Percentiles rank a stretch among this genome's conserved stretches.
Evolutionary conservation across 768 basidiomycete species (phyloP).

Genomic region (Trametes cingulata): DNA sequence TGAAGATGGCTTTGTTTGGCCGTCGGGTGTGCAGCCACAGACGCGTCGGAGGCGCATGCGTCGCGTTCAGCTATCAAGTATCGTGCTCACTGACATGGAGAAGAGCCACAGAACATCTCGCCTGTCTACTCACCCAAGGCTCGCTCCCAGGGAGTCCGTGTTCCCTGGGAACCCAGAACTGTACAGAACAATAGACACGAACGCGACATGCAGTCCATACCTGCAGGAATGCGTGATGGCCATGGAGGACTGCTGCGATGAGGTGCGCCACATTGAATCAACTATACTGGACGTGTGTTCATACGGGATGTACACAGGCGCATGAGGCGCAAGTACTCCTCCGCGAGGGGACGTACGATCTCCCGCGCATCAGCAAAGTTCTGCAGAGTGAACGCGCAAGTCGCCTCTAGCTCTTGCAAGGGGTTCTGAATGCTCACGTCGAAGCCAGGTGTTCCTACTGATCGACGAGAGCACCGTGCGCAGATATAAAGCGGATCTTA

Average conservation of each 20-base stretch:
- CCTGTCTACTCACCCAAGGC: conserved; percentile 48
- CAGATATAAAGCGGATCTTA: conserved; percentile 72
- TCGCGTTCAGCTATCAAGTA: neutral
- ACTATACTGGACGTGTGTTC: conserved; percentile 54
- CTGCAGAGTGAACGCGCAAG: conserved; percentile 66
- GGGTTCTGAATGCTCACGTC: neutral
- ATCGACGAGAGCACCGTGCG: conserved; percentile 72
- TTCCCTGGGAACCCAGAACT: conserved; percentile 67
- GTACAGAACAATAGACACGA: conserved; percentile 58
- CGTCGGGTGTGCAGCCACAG: conserved; percentile 24
- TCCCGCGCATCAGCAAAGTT: conserved; percentile 69
- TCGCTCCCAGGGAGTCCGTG: conserved; percentile 58
- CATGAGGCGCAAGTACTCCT: conserved; percentile 70
- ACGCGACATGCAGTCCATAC: conserved; percentile 68
- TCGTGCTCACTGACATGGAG: conserved; percentile 20
- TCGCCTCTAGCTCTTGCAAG: neutral
- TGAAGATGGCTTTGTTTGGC: conserved; percentile 18
- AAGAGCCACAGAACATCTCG: conserved; percentile 40
- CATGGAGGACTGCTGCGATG: conserved; percentile 81
- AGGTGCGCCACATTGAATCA: conserved; percentile 80
- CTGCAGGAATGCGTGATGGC: conserved; percentile 74
- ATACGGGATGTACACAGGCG: conserved; percentile 42
- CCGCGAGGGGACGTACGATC: conserved; percentile 67
- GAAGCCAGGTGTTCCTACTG: conserved; percentile 66
- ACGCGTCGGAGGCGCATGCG: conserved; percentile 22